A percentile compares a stretch with the other conserved stretches of the same genome.
Conservation (phyloP, 176 grass and related monocot genomes). For the Microstegium vimineum region DNA sequence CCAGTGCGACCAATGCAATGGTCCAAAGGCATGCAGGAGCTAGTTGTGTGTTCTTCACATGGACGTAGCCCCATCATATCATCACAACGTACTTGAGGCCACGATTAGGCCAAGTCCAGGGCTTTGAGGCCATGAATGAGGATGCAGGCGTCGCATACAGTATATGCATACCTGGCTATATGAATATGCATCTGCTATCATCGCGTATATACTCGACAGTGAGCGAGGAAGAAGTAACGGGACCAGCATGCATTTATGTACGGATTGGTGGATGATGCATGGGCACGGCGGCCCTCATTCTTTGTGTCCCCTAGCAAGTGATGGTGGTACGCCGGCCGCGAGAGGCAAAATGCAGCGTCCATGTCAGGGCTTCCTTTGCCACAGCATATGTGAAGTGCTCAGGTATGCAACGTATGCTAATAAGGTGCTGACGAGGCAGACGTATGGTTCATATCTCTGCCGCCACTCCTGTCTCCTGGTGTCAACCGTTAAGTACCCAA, state of each 20-base stretch:
- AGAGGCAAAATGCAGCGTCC: background rate
- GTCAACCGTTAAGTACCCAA: too few relatives aligned
- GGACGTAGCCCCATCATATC: background rate
- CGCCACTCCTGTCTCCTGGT: too few relatives aligned
- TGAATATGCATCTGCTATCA: background rate
- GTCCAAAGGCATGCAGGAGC: background rate
- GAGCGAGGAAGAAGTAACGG: background rate
- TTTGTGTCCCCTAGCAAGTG: background rate
- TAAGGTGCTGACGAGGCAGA: background rate
- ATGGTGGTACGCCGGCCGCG: background rate
- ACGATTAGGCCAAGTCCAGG: background rate
- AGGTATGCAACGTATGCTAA: background rate
- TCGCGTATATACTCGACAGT: background rate
- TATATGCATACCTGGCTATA: background rate
- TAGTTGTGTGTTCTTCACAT: background rate
- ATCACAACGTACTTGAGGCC: slow-evolving; percentile 6
- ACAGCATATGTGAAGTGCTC: background rate
- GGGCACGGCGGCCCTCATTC: background rate
- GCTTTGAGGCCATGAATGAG: too few relatives aligned
- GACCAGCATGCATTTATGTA: slow-evolving; percentile 16
- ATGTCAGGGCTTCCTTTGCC: too few relatives aligned
- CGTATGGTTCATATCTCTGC: background rate
- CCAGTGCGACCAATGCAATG: background rate
- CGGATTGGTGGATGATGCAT: background rate
- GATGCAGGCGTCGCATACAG: too few relatives aligned